Evolutionary conservation across 352 stramenopile species (phyloP).

Genomic region (Thalassiosira sp.): DNA sequence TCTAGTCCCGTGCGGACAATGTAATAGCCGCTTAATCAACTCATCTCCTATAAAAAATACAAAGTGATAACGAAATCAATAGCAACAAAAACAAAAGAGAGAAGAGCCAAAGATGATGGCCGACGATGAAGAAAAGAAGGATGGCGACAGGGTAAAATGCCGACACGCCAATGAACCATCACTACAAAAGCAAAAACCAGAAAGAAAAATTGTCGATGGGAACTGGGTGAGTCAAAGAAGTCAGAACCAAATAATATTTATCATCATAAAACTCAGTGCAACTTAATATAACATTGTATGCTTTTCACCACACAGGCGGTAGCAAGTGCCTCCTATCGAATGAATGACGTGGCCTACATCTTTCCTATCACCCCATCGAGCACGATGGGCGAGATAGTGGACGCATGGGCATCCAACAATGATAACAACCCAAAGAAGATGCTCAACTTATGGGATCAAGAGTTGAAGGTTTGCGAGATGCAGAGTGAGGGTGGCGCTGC

Average conservation of each 20-base stretch:
- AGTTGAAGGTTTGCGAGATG: constrained; percentile 79
- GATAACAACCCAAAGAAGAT: constrained; percentile 57
- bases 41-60: too few relatives aligned
- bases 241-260: background rate
- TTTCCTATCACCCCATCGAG: constrained; percentile 77
- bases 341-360: constrained; percentile 76
- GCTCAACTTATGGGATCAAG: constrained; percentile 72
- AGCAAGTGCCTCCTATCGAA: constrained; percentile 64
- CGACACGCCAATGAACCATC: background rate
- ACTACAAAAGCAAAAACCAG: background rate
- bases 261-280: background rate
- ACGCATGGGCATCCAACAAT: constrained; percentile 63
- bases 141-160: constrained; percentile 15
- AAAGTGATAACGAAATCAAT: background rate
- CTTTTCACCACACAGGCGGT: constrained; percentile 39
- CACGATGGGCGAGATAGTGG: constrained; percentile 76
- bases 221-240: constrained; percentile 40
- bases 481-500: constrained; percentile 76
- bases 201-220: constrained; percentile 46
- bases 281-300: background rate
- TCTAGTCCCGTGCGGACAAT: too few relatives aligned
- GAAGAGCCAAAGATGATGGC: background rate
- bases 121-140: background rate
- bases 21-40: too few relatives aligned
- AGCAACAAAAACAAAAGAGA: background rate